Base-by-base conservation (phyloP, 129 eudicot genomes). In the Artemisia annua region DNA sequence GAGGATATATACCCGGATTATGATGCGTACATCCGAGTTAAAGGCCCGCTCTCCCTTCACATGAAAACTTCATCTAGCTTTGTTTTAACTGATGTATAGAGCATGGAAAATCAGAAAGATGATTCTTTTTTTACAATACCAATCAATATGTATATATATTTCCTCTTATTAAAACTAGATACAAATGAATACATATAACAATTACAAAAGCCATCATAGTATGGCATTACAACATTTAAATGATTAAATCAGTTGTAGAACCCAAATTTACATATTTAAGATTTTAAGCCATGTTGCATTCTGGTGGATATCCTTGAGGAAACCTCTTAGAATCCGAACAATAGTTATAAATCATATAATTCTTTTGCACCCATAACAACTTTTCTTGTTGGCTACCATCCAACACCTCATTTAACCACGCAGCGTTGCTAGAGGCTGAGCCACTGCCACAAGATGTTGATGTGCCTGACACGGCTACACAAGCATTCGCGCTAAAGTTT, bases 341-440 rank as follows among this genome's bases (percentile, higher is more conserved):
- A 48, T 86, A 86, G 65, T 86, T 83, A 19, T 86, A 86, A 11
- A 86, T 73, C 91, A 86, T 83, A 46, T 70, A 81, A 60, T 83
- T 80, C 60, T 63, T 54, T 48, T 77, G 84, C 6, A 80, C 91
- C 91, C 87, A 86, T 81, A 61, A 66, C 54, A 86, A 55, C 52
- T 55, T 80, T 28, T 66, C 48, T 74, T 48, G 58, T 24, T 57
- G 16, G 10, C 32, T 17, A 3, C 69, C 20, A 24, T 83, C 85
- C 75, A 74, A 24, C 0, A 16, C 76, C 35, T 69, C 59, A 9
- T 79, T 30, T 67, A 50, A 55, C 83, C 83, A 80, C 3, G 57
- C 11, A 9, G 44, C 17, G 5, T 51, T 26, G 52, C 24, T 3
- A 2, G 70, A n/a, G 22, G 62, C 32, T 5, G 84, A 35, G 56